Evolutionary conservation across 768 basidiomycete genomes (phyloP), one percentile per base, ranked within the genome.

Genomic region (Leccinum disarticulatum): DNA sequence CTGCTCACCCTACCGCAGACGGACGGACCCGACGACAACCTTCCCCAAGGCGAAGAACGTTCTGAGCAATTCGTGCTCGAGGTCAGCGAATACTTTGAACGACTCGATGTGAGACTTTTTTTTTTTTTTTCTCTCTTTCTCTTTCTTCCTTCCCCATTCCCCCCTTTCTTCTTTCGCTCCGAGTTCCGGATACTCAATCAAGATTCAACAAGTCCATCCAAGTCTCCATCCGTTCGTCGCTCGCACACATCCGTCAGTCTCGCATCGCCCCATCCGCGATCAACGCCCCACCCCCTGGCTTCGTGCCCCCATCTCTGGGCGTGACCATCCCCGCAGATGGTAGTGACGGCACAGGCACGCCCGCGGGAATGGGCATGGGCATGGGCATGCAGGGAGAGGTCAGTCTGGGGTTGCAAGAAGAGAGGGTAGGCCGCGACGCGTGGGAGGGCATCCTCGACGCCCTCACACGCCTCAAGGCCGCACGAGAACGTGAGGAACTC

Each of bases 231-330:
- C 87, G 91, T 41, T 89, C 90, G 14, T 88, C 88, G 4, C 77
- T 93, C 61, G 90, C 91, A 17, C 90, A 92, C 64, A 88, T 93
- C 60, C 81, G 90, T 11, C 85, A 88, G 66, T 88, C 90, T 10
- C 86, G 90, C 64, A 90, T 93, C 68, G 88, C 91, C 46, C 90
- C 91, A 9, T 89, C 90, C n/a, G 87, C 90, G n/a, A 91, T 93
- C 66, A 88, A 87, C 52, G 90, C 91, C 1, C 90, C 90, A 35
- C 82, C 85, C 6, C 81, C 80, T 0, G 84, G 83, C 28, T 90
- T 91, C 69, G 77, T 91, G 10, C 91, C 90, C 6, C 87, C 90
- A 4, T 87, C 89, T 7, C 83, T 91, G 15, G 91, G 91, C 6
- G 89, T 91, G 14, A 88, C 88, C 4, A 79, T 90, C 55, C 88